These are phyloP conservation scores for Metschnikowia reukaufii DNA, from an alignment of 805 yeast genomes.

Conservation along the genomic window DNA sequence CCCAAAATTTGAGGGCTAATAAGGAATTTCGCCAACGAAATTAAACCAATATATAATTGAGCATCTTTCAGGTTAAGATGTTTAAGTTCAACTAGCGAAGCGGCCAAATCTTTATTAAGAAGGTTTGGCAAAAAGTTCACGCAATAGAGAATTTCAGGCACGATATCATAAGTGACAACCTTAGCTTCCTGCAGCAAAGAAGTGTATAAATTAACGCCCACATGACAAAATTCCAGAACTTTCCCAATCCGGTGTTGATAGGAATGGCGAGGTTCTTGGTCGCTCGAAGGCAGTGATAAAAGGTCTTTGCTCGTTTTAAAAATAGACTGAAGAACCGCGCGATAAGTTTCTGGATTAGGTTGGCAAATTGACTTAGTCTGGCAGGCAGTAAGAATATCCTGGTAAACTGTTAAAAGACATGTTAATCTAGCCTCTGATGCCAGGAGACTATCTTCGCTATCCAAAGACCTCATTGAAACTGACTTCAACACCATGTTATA, in stretches of 20 bases:
- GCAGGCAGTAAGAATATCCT: constrained; percentile 50
- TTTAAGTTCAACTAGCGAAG: constrained; percentile 27
- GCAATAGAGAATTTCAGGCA: constrained; percentile 37
- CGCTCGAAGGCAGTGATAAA: constrained; percentile 39
- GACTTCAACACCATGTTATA: constrained; percentile 59
- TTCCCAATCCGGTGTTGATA: constrained; percentile 46
- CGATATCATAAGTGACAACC: constrained; percentile 30
- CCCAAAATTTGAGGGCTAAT: constrained; percentile 19
- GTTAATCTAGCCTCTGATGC: constrained; percentile 62
- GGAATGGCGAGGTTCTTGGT: constrained; percentile 47
- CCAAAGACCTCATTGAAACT: constrained; percentile 49
- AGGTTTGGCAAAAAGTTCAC: constrained; percentile 30
- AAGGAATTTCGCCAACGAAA: constrained; percentile 31
- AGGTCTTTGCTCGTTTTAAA: constrained; percentile 47
- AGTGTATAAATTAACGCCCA: constrained; percentile 45
- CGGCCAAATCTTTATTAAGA: constrained; percentile 21
- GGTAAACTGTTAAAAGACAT: constrained; percentile 62
- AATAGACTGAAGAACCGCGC: constrained; percentile 47
- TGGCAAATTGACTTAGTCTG: constrained; percentile 30
- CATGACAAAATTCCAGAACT: constrained; percentile 43
- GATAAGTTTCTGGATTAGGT: constrained; percentile 58
- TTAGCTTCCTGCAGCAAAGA: constrained; percentile 44
- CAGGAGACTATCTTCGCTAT: constrained; percentile 26
- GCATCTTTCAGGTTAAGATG: constrained; percentile 27
- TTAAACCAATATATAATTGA: constrained; percentile 37